Base-by-base conservation (phyloP, 305 asterid species). In the Coffea humblotiana region DNA sequence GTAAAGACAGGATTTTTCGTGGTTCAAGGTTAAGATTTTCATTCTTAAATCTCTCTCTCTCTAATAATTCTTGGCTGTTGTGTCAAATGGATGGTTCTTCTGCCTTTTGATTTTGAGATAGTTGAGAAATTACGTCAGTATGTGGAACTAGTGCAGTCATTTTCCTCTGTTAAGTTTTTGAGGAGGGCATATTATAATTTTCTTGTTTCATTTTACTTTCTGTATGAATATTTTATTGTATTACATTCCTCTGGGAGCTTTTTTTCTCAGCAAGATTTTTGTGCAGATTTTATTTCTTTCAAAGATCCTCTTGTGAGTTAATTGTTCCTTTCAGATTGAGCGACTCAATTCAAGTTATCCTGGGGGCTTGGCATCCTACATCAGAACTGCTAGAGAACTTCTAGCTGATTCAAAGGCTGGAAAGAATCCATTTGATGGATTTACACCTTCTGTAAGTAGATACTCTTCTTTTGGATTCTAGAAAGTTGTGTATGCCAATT, bases 361-460 rank as follows among this genome's bases (percentile, higher is more conserved):
- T 73, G 97, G 99, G 67, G 99, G 98, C n/a, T 84, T 96, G 81
- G 83, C 79, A 74, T 87, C 96, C 58, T 96, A 96, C 82, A 87
- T 96, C 83, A 89, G 85, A 84, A 94, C 93, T 80, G 99, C 98
- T 47, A 89, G 91, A 84, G 90, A 91, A 87, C 98, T 96, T 85
- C 90, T 96, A 85, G 97, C 98, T 45, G 98, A 94, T 88, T 96
- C 99, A 11, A 94, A 93, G 85, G 90, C 99, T 81, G 99, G 99
- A 83, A 96, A 86, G 83, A 96, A 96, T 79, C 99, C 99, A 15
- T 96, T 87, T 81, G 98, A 96, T 78, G 99, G 98, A 77, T 96
- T 96, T 88, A 82, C 92, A 69, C 98, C 99, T 80, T 94, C 99
- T 37, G 99, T 96, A 87, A 92, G 58, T 71, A 16, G 29, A 66